Evolutionary conservation across 306 rosid species (phyloP), one percentile per base, ranked within the genome.

Genomic region (Vicia faba): DNA sequence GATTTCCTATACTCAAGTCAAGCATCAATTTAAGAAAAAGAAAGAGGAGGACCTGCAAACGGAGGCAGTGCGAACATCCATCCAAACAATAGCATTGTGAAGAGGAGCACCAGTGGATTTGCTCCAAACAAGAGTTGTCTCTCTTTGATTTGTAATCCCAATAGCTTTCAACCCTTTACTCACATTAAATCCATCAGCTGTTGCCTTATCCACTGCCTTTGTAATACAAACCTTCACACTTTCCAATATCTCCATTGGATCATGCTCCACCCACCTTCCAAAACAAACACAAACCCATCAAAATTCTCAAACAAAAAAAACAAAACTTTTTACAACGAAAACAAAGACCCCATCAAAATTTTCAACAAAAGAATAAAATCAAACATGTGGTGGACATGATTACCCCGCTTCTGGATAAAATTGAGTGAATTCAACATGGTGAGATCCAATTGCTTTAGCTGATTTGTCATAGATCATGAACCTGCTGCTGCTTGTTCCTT

Each of bases 141-240:
- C 98, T 41, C 98, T 82, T 84, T 93, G 98, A 77, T 93, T 93
- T 64, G 96, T 93, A 75, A 93, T 53, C 43, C 98, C 98, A 72
- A 89, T 82, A 8, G 91, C 89, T 73, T 89, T 89, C 66, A 93
- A 72, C 0, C 96, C 96, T 8, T 75, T 74, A 31, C 80, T 87
- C n/a, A 93, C 89, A 41, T 87, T 84, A 80, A 81, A 78, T 0
- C 98, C 98, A 28, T 85, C 86, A 3, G 87, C 92, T 0, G 93
- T 88, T 23, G 96, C 96, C 78, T 92, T 92, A 26, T 89, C 96
- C 2, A 89, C 11, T 2, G 98, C 96, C 82, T 84, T 86, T 3
- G 83, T 73, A 65, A 83, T 79, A 66, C 96, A 93, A 3, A 78
- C 77, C 82, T 70, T 86, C 68, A 88, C 96, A 10, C 87, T 88